Conservation (phyloP, 257 asterid genomes). For the Nicotiana attenuata region DNA sequence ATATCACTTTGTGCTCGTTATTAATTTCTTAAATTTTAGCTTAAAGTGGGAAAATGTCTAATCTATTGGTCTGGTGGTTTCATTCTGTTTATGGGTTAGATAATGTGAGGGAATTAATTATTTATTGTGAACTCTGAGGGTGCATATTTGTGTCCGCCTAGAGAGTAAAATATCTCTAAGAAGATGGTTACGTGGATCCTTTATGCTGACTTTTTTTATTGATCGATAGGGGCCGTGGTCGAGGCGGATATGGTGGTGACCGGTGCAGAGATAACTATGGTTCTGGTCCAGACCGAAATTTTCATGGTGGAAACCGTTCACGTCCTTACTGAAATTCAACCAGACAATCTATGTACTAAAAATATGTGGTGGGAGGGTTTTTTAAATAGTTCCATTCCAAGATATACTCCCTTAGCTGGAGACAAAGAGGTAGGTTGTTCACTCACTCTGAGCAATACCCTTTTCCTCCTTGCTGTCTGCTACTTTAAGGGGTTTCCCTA, state of each 20-base stretch:
- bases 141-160: neutral
- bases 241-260: slow-evolving; percentile 60
- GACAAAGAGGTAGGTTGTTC: slow-evolving; percentile 85
- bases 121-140: neutral
- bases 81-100: neutral
- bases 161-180: neutral
- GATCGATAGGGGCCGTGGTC: slow-evolving; percentile 64
- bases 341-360: slow-evolving; percentile 56
- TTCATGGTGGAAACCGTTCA: slow-evolving; percentile 83
- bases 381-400: slow-evolving; percentile 49
- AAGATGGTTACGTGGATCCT: neutral
- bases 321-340: slow-evolving; percentile 67
- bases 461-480: slow-evolving; percentile 46
- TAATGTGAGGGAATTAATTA: neutral
- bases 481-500: slow-evolving; percentile 33
- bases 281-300: slow-evolving; percentile 86
- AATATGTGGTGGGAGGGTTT: slow-evolving; percentile 59
- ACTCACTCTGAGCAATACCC: slow-evolving; percentile 40
- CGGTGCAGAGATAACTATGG: slow-evolving; percentile 74
- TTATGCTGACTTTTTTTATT: neutral
- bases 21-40: neutral
- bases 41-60: neutral
- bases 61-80: neutral
- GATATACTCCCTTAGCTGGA: slow-evolving; percentile 54
- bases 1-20: neutral